Evolutionary conservation across 108 stramenopile genomes (phyloP).

Genomic region (Cyclostephanos invisitatus): DNA sequence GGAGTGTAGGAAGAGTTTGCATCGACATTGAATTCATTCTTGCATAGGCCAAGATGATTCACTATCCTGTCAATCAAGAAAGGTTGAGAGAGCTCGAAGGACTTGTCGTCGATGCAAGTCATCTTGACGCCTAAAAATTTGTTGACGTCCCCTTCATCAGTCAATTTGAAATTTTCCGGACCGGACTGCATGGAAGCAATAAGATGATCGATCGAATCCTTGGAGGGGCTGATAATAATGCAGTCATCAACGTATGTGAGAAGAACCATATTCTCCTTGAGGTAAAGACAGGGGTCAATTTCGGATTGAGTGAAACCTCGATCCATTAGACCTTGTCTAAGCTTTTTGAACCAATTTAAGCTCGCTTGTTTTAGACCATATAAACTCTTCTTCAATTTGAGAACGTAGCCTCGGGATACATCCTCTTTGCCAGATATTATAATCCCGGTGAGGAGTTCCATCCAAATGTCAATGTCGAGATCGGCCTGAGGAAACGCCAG

Average conservation of each 20-base stretch:
- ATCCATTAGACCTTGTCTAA: no score
- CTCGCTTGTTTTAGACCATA: constrained; percentile 21
- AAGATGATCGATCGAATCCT: neutral
- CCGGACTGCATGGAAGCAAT: neutral
- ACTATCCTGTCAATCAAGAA: constrained; percentile 1
- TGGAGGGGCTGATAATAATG: constrained; percentile 12
- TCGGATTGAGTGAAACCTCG: neutral
- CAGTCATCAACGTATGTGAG: no score
- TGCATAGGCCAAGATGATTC: neutral
- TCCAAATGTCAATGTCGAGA: no score
- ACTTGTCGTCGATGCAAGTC: neutral
- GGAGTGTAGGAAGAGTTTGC: no score
- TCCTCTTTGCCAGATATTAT: neutral
- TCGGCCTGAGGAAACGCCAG: no score
- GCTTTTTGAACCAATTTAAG: constrained; percentile 13
- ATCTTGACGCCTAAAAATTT: constrained; percentile 12
- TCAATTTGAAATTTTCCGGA: neutral
- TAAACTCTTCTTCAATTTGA: no score
- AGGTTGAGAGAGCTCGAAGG: constrained; percentile 3
- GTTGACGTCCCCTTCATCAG: no score
- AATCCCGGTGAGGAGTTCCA: no score
- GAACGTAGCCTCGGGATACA: neutral
- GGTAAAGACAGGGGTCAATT: constrained; percentile 29
- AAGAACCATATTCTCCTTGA: no score
- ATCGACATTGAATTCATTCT: neutral